Percentiles rank a stretch among this genome's conserved stretches.
These are phyloP conservation scores for Cystofilobasidium bisporidii DNA, from an alignment of 768 basidiomycete species.

Conservation along the genomic window DNA sequence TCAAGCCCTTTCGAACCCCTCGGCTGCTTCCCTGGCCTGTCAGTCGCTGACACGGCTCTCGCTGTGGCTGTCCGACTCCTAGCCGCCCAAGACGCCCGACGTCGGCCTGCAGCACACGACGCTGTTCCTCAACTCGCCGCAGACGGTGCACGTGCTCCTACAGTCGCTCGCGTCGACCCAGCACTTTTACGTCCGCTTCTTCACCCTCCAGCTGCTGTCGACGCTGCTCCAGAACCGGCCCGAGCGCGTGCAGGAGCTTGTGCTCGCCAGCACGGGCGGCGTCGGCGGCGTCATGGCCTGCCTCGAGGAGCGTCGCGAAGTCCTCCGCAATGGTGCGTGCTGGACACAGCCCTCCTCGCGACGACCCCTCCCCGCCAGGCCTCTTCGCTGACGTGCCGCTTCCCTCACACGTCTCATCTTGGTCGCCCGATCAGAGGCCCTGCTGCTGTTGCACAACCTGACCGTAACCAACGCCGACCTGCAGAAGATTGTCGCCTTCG, in stretches of 20 bases:
- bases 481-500: slow-evolving; percentile 92
- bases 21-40: neutral
- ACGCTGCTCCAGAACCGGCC: slow-evolving; percentile 73
- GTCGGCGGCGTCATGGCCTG: slow-evolving; percentile 54
- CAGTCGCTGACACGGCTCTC: neutral
- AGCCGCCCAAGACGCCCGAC: slow-evolving; percentile 47
- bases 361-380: too few species aligned
- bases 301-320: slow-evolving; percentile 76
- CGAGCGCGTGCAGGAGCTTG: slow-evolving; percentile 75
- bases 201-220: slow-evolving; percentile 69
- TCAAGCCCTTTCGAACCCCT: neutral
- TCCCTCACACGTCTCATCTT: too few species aligned
- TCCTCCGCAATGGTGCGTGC: slow-evolving; percentile 70
- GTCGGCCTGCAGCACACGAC: slow-evolving; percentile 80
- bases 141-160: slow-evolving; percentile 64
- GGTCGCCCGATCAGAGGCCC: slow-evolving; percentile 55
- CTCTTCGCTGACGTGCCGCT: too few species aligned
- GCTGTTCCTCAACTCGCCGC: slow-evolving; percentile 56
- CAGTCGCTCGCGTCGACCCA: slow-evolving; percentile 56
- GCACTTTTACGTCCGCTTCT: slow-evolving; percentile 77
- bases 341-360: too few species aligned
- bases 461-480: slow-evolving; percentile 82
- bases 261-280: slow-evolving; percentile 73
- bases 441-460: slow-evolving; percentile 69
- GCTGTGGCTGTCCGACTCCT: neutral